Percentiles rank a stretch among this genome's conserved stretches.
Evolutionary conservation across 345 rosid genomes (phyloP).

Genomic region (Eucalyptus marginata): DNA sequence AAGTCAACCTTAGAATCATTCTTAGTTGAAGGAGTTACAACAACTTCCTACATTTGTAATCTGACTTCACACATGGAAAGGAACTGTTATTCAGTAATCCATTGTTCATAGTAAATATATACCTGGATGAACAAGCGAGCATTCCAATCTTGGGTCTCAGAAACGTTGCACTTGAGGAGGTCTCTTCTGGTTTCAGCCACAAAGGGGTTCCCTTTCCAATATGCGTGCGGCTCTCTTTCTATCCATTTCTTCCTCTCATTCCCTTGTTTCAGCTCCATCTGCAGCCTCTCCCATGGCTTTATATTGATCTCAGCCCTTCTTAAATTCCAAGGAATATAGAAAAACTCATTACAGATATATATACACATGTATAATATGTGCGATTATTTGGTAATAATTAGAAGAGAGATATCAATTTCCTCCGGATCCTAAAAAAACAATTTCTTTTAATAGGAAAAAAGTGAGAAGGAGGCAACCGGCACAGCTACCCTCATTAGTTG

Average conservation of each 20-base stretch:
- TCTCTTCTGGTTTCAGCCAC: constrained; percentile 40
- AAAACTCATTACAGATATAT: not conserved
- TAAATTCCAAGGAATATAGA: not conserved
- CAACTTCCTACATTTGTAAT: not conserved
- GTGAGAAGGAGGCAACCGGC: not conserved
- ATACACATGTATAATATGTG: not conserved
- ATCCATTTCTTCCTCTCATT: constrained; percentile 35
- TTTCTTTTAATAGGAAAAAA: not conserved
- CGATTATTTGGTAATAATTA: not conserved
- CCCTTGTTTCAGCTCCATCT: constrained; percentile 36
- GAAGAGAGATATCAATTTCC: not conserved
- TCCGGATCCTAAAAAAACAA: not conserved
- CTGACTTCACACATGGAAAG: not conserved
- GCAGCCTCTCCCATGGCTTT: constrained; percentile 48
- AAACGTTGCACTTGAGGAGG: constrained; percentile 56
- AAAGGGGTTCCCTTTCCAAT: constrained; percentile 81
- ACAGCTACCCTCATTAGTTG: not conserved
- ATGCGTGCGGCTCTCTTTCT: constrained; percentile 63
- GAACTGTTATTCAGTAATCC: not conserved
- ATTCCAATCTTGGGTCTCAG: constrained; percentile 61
- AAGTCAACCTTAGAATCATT: not conserved
- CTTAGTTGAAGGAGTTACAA: not conserved
- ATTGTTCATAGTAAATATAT: not conserved
- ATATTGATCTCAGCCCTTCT: constrained; percentile 70
- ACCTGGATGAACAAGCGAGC: constrained; percentile 66